Conservation (phyloP, 305 asterid genomes). For the Fraxinus dipetala region DNA sequence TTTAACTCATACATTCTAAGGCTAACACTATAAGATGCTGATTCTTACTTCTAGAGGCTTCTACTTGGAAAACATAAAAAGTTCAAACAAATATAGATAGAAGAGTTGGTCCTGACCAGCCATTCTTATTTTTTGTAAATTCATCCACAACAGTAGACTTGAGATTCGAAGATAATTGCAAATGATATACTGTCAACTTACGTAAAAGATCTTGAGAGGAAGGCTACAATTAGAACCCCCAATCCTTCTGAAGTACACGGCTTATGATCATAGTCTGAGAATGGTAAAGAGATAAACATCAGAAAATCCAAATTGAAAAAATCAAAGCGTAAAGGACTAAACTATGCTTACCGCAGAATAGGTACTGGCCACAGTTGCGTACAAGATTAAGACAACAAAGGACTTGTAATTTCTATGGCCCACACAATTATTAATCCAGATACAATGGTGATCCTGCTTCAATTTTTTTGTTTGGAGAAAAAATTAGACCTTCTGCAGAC, state of each 20-base stretch:
- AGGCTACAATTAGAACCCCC: constrained; percentile 37
- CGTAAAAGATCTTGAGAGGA: constrained; percentile 50
- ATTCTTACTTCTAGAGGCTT: too few species aligned
- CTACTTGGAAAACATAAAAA: not conserved
- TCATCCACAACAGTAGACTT: too few species aligned
- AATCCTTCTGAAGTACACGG: constrained; percentile 44
- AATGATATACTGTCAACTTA: constrained; percentile 39
- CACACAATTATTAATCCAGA: constrained; percentile 91
- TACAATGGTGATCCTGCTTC: constrained; percentile 91
- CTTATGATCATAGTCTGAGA: constrained; percentile 50
- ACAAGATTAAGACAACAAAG: constrained; percentile 61
- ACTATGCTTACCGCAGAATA: constrained; percentile 61
- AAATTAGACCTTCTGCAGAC: constrained; percentile 62
- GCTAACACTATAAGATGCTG: not conserved
- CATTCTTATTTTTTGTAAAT: constrained; percentile 36
- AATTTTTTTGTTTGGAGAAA: not conserved
- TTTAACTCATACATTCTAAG: not conserved
- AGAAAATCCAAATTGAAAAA: constrained; percentile 3
- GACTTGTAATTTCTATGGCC: constrained; percentile 86
- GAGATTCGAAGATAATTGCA: not conserved
- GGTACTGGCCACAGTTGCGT: constrained; percentile 57
- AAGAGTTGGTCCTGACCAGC: constrained; percentile 9
- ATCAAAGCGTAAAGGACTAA: not conserved
- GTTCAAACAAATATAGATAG: not conserved
- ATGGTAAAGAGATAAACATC: constrained; percentile 14